phyloP scores from a whole-genome alignment of 192 early-diverging fungal genomes.

The Entomortierella chlamydospora region DNA sequence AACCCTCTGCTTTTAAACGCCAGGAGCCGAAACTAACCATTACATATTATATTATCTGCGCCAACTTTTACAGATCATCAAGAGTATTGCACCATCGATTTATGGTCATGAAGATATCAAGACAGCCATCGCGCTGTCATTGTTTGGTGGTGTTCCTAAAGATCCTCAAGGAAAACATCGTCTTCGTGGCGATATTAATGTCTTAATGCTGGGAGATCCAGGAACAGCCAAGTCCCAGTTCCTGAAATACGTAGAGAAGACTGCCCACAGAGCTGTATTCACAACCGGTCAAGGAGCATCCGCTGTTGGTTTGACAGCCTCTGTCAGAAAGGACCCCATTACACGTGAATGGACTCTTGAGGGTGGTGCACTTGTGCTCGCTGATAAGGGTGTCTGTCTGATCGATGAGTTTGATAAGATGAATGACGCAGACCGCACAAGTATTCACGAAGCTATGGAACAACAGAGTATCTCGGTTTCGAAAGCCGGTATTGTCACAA shows the following conservation, averaged over 20 bases:
- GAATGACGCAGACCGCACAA: constrained; percentile 91
- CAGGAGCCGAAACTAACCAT: too few relatives aligned
- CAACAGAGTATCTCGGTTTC: constrained; percentile 91
- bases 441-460: constrained; percentile 96
- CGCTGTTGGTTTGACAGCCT: constrained; percentile 87
- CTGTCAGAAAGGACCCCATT: constrained; percentile 85
- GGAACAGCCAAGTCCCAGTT: constrained; percentile 92
- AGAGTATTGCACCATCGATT: constrained; percentile 98
- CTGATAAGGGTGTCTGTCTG: constrained; percentile 88
- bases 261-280: constrained; percentile 86
- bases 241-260: constrained; percentile 87
- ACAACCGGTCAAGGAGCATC: constrained; percentile 90
- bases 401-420: constrained; percentile 95
- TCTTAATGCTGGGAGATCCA: constrained; percentile 91
- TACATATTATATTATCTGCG: too few relatives aligned
- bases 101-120: constrained; percentile 99
- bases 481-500: constrained; percentile 89
- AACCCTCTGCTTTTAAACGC: too few relatives aligned
- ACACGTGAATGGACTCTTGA: constrained; percentile 92
- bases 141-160: constrained; percentile 98
- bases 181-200: constrained; percentile 98
- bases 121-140: constrained; percentile 88
- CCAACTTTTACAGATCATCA: constrained; percentile 74
- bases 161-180: constrained; percentile 93
- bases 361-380: constrained; percentile 88